Evolutionary conservation across 2,329 filamentous ascomycete species (phyloP), one percentile per base, ranked within the genome.

Genomic region (Trichoderma koningiopsis): DNA sequence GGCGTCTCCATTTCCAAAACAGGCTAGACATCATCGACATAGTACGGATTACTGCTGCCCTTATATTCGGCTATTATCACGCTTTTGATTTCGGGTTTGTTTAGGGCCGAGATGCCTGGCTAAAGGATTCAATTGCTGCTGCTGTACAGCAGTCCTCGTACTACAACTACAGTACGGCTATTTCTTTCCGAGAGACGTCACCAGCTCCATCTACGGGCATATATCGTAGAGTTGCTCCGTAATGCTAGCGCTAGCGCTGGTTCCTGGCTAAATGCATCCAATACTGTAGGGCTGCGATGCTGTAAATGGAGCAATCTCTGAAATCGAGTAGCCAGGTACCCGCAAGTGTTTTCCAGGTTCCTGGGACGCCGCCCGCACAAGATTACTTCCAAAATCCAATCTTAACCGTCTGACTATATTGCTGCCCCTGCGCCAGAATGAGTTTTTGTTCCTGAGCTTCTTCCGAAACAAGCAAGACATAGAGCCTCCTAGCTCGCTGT

Each of bases 401-500:
- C 16, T 19, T 43, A 43, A 10, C 19, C 19, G 19, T 43, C 19
- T 43, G 16, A 19, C 19, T 4, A 43, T 43, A 43, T 43, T n/a
- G 5, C 24, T 16, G 61, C 37, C 49, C 16, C 16, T 49, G 52
- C 22, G 27, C 35, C 49, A 22, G 31, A 24, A n/a, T 1, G 16
- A 43, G 40, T 11, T 14, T 53, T 19, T 63, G 22, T 33, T 8
- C 61, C 33, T 27, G 16, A 6, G 22, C 10, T 24, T 14, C 29
- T 53, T 40, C 61, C 49, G 47, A 64, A 64, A 55, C 27, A 55
- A 49, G 61, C n/a, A 64, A 64, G 27, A 29, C 29, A 2, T 24
- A 19, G 14, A 16, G 14, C 29, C 49, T 24, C 40, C 59, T 52
- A 47, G 43, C 35, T 43, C 27, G 37, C 37, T 47, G 40, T 43